phyloP scores from a whole-genome alignment of 768 basidiomycete genomes.

The Pisolithus sp. region DNA sequence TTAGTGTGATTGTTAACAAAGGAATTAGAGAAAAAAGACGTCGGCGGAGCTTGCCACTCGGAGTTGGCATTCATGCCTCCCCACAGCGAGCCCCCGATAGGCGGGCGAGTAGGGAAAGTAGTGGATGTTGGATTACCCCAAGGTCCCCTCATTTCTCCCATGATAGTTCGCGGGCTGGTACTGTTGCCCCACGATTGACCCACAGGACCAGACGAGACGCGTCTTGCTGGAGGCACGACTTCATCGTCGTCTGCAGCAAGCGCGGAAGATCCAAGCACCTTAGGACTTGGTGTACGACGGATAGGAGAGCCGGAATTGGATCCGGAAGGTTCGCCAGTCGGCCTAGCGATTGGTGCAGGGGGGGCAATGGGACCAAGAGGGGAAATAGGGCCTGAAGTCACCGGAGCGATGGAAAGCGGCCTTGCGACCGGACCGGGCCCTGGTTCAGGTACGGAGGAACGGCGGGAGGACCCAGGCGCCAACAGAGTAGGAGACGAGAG shows the following conservation, averaged over 20 bases:
- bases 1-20: conserved; percentile 41
- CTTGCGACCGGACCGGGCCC: conserved; percentile 58
- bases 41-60: conserved; percentile 46
- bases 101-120: conserved; percentile 31
- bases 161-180: conserved; percentile 39
- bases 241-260: conserved; percentile 78
- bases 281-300: conserved; percentile 48
- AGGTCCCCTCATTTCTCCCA: conserved; percentile 36
- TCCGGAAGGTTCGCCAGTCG: conserved; percentile 34
- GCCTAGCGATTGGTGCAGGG: conserved; percentile 57
- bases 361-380: conserved; percentile 63
- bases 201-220: conserved; percentile 34
- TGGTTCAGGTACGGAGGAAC: conserved; percentile 36
- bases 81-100: conserved; percentile 36
- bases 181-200: conserved; percentile 45
- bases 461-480: conserved; percentile 43
- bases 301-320: conserved; percentile 59
- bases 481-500: conserved; percentile 35
- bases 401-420: conserved; percentile 30
- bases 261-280: conserved; percentile 71
- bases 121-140: conserved; percentile 38
- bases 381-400: conserved; percentile 66
- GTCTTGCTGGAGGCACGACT: conserved; percentile 50
- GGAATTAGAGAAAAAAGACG: conserved; percentile 44
- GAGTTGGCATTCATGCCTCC: conserved; percentile 32